phyloP scores from a whole-genome alignment of 2,329 filamentous ascomycete genomes.

The Neospermospora avenae region DNA sequence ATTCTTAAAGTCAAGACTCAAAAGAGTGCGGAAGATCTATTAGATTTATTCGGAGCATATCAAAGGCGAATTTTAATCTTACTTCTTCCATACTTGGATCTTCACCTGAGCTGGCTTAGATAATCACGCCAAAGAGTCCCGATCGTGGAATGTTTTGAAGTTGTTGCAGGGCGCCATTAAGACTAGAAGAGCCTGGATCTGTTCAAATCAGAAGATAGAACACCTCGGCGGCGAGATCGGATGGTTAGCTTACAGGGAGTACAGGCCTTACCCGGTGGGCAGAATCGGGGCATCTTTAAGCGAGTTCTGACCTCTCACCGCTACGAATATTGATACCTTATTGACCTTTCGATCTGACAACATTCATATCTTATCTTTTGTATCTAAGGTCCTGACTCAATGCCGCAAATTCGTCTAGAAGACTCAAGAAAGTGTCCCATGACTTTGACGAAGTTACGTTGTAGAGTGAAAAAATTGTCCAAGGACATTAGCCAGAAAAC shows the following conservation, averaged over 20 bases:
- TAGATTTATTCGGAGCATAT: not conserved
- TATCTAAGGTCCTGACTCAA: too few species aligned
- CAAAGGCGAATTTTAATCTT: not conserved
- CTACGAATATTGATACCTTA: too few species aligned
- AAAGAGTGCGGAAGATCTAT: too few species aligned
- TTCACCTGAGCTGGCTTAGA: not conserved
- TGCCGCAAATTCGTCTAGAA: too few species aligned
- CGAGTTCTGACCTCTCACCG: not conserved
- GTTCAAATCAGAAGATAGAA: not conserved
- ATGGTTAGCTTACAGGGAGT: not conserved
- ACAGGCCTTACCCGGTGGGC: not conserved
- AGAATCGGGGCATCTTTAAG: not conserved
- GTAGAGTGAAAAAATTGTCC: too few species aligned
- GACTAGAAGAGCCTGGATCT: not conserved
- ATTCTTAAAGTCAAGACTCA: not conserved
- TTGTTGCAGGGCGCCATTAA: not conserved
- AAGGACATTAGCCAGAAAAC: too few species aligned
- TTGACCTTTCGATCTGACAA: too few species aligned
- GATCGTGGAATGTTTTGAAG: too few species aligned
- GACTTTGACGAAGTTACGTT: too few species aligned
- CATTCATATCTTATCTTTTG: too few species aligned
- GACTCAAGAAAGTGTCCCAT: too few species aligned
- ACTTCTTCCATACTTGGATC: not conserved
- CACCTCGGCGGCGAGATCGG: not conserved
- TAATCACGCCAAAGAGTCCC: too few species aligned